Evolutionary conservation across 2,329 filamentous ascomycete genomes (phyloP), one percentile per base, ranked within the genome.

Genomic region (Herpotrichia juniperi): DNA sequence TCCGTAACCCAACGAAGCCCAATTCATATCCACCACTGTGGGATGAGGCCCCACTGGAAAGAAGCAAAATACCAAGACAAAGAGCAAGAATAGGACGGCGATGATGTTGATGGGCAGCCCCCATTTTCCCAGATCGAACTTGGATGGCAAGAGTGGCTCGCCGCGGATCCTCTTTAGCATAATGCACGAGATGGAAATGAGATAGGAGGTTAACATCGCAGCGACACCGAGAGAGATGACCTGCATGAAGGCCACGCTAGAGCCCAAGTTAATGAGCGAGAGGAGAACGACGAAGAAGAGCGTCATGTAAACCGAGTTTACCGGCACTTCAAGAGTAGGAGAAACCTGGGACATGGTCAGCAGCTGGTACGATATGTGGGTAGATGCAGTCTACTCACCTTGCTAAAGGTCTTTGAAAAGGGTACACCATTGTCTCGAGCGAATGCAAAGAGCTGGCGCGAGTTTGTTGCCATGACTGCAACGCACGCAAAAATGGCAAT

Each of bases 191-290:
- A 10, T 39, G 9, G 21, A 48, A 8, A 71, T 46, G 0, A 71
- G 53, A 55, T 69, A 69, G 2, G 64, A 67, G 1, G 56, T 53
- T 45, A 63, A 68, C 14, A 69, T 51, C 3, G 63, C 63, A 1
- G 58, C 62, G n/a, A 69, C 62, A 8, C 58, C 54, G 6, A 71
- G 50, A 14, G 42, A 49, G 4, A 49, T 39, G n/a, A 57, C 43
- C 12, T 17, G 44, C 32, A 32, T 52, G 50, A 56, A 53, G 6
- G 45, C 53, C 2, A 42, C 32, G 17, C 30, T 24, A n/a, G 34
- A 30, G 14, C 76, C 78, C 51, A 81, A 73, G 54, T 79, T 79
- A 66, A 81, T 77, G 26, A 80, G 63, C 0, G 73, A 72, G 24
- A 80, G 68, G 9, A 79, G 64, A 16, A 68, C 56, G 25, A 74